Base-by-base conservation (phyloP, 176 grass and related monocot genomes). In the Carex pumila region DNA sequence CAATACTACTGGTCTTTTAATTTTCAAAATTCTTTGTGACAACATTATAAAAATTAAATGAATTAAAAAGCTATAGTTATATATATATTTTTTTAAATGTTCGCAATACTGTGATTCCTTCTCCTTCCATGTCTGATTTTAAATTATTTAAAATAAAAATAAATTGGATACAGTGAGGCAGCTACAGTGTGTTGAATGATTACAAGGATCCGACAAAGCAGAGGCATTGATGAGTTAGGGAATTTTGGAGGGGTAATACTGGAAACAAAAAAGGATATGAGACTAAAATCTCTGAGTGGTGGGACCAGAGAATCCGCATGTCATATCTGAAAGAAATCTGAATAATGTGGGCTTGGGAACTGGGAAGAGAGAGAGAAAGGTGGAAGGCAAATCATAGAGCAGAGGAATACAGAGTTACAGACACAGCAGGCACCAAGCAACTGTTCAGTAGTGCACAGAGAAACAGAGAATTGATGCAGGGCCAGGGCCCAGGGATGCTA, bases 401-500 rank as follows among this genome's bases (percentile, higher is more conserved):
- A 76, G 72, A 76, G 72, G 72, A 76, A 73, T 29, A 50, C 41
- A n/a, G n/a, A n/a, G n/a, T n/a, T n/a, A n/a, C n/a, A 50, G n/a
- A n/a, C 25, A 25, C 25, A 25, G 10, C 45, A 45, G 45, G 71
- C 71, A 73, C 21, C 25, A 25, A 25, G 18, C 1, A 14, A 29
- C 11, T 30, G 22, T 54, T 76, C 49, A 76, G 47, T 17, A 13
- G 12, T 76, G 14, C 34, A n/a, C 12, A 76, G 22, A 11, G 37
- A 71, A 25, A 71, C 17, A 75, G 12, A 74, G 71, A 52, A 62
- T n/a, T 22, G 60, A 45, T 39, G 37, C 37, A 39, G 37, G 25
- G 25, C 25, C 25, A 25, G 25, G 25, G 25, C 25, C 25, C 37
- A 39, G 37, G 37, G 37, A 39, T 39, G 37, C 37, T 39, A 39